These are phyloP conservation scores for Fusarium sp. DNA, from an alignment of 2,329 filamentous ascomycete genomes.

Conservation along the genomic window DNA sequence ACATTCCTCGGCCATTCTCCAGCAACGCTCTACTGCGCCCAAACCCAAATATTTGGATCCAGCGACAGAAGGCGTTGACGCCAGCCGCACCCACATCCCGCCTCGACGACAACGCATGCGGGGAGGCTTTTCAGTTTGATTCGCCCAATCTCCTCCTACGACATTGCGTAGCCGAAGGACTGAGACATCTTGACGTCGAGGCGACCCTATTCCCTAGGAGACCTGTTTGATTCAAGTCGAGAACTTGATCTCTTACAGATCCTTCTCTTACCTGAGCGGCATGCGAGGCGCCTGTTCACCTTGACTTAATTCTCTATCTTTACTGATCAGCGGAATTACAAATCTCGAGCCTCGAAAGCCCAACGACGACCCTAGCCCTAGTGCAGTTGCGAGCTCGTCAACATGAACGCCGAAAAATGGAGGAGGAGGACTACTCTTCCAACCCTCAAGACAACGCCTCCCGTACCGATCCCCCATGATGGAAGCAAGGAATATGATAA, in stretches of 20 bases:
- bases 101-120: constrained; percentile 42
- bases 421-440: constrained; percentile 55
- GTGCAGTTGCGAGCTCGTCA: constrained; percentile 11
- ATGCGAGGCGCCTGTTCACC: constrained; percentile 40
- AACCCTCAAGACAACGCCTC: constrained; percentile 46
- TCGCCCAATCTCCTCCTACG: constrained; percentile 35
- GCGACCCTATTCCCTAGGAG: constrained; percentile 27
- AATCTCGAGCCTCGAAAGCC: constrained; percentile 15
- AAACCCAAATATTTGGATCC: constrained; percentile 28
- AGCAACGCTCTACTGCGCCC: constrained; percentile 28
- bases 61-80: constrained; percentile 21
- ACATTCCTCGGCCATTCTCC: constrained; percentile 25
- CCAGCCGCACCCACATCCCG: constrained; percentile 24
- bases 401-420: constrained; percentile 55
- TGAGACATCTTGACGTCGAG: constrained; percentile 49
- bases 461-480: constrained; percentile 42
- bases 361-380: constrained; percentile 5
- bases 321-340: constrained; percentile 15
- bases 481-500: constrained; percentile 43
- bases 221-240: constrained; percentile 23
- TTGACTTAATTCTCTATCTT: constrained; percentile 22
- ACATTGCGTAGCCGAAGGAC: constrained; percentile 39
- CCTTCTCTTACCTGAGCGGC: constrained; percentile 28
- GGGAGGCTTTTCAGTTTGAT: constrained; percentile 33
- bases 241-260: constrained; percentile 27